Evolutionary conservation across 2,329 filamentous ascomycete species (phyloP).

Genomic region (Aphanocladium album): DNA sequence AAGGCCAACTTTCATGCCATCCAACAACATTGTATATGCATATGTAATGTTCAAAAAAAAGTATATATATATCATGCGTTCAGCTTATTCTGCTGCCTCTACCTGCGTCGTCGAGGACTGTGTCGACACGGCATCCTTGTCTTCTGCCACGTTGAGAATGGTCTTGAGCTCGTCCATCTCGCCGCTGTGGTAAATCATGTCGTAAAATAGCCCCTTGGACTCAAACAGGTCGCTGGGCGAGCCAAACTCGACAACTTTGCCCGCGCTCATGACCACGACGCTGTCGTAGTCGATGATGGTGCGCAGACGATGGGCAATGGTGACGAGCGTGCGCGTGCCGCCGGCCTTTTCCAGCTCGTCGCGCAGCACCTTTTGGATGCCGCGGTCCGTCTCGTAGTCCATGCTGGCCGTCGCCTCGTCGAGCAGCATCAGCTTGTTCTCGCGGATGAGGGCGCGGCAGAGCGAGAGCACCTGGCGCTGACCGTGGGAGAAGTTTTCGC

Average conservation of each 20-base stretch:
- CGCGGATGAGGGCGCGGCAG: conserved; percentile 49
- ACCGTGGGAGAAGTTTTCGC: conserved; percentile 53
- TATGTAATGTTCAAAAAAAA: too few relatives aligned
- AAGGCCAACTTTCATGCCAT: too few relatives aligned
- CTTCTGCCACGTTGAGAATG: conserved; percentile 23
- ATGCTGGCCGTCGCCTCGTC: conserved; percentile 58
- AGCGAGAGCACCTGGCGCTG: conserved; percentile 56
- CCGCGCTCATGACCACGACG: conserved; percentile 52
- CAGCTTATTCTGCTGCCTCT: background rate
- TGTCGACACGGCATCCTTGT: conserved; percentile 1
- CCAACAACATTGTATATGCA: background rate
- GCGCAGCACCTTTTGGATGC: conserved; percentile 50
- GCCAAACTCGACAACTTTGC: conserved; percentile 48
- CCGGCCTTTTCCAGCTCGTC: conserved; percentile 40
- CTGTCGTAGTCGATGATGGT: conserved; percentile 58
- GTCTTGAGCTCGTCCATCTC: conserved; percentile 43
- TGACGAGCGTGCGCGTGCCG: conserved; percentile 48
- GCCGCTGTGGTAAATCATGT: conserved; percentile 52
- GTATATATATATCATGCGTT: background rate
- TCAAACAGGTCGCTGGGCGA: conserved; percentile 43
- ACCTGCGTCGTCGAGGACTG: conserved; percentile 12
- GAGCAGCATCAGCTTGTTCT: conserved; percentile 50
- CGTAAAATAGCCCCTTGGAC: conserved; percentile 42
- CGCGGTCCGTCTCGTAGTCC: conserved; percentile 53
- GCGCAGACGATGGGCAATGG: conserved; percentile 52